Percentiles rank a stretch among this genome's conserved stretches.
Conservation (phyloP, 2,329 filamentous ascomycete species). For the Ramularia collo-cygni region DNA sequence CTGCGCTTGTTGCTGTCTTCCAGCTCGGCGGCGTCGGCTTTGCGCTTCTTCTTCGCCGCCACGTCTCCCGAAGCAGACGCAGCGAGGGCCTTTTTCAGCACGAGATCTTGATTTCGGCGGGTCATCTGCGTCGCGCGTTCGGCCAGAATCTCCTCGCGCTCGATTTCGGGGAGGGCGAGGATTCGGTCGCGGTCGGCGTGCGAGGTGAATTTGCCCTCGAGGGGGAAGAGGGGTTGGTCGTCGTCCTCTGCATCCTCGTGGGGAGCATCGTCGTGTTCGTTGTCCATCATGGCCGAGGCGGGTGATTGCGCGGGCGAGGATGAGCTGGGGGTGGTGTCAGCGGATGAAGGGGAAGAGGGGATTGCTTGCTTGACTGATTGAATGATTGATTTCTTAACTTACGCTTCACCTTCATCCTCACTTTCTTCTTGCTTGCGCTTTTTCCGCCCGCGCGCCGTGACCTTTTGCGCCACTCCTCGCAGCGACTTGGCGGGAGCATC, state of each 20-base stretch:
- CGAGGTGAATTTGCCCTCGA: conserved; percentile 73
- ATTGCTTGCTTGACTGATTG: no score
- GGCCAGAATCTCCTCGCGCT: conserved; percentile 83
- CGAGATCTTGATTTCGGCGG: conserved; percentile 70
- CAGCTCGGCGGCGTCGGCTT: conserved; percentile 69
- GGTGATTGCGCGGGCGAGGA: conserved; percentile 46
- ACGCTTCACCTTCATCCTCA: conserved; percentile 71
- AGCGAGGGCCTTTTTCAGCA: conserved; percentile 67
- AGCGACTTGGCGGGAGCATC: conserved; percentile 28
- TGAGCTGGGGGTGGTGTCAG: conserved; percentile 15
- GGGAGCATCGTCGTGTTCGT: conserved; percentile 47
- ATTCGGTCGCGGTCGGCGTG: conserved; percentile 55
- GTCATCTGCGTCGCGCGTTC: conserved; percentile 80
- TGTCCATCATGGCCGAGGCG: conserved; percentile 81
- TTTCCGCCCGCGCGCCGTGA: conserved; percentile 37
- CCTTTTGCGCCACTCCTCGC: conserved; percentile 43
- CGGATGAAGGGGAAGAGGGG: no score
- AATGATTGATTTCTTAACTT: conserved; percentile 47
- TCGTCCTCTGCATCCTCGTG: conserved; percentile 35
- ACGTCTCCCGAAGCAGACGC: conserved; percentile 15
- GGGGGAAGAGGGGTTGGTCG: conserved; percentile 64
- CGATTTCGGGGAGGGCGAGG: conserved; percentile 79
- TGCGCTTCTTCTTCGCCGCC: conserved; percentile 62
- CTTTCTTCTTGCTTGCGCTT: conserved; percentile 47
- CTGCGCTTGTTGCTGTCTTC: conserved; percentile 69